Evolutionary conservation across 192 early-diverging fungal genomes (phyloP).

Genomic region (Gonapodya sp.): DNA sequence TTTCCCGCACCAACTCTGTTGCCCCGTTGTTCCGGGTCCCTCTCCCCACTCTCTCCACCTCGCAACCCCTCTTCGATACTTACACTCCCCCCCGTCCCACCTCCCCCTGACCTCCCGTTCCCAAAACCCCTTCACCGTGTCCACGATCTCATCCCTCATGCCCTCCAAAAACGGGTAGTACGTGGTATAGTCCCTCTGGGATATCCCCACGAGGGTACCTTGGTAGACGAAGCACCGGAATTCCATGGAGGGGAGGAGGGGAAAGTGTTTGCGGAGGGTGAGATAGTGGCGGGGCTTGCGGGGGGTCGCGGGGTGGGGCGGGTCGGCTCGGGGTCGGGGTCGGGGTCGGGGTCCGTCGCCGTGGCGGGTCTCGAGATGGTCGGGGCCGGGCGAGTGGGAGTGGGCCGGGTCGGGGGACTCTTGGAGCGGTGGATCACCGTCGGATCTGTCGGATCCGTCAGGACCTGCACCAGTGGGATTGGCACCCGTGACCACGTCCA

Average conservation of each 20-base stretch:
- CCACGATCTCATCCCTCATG: not conserved
- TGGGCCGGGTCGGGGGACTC: too few species aligned
- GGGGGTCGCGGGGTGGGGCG: constrained; percentile 28
- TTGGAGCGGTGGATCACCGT: too few species aligned
- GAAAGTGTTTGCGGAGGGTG: constrained; percentile 80
- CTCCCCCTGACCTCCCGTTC: not conserved
- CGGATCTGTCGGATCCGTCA: too few species aligned
- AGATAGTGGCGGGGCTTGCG: constrained; percentile 31
- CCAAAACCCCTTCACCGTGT: not conserved
- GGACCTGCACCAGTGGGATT: too few species aligned
- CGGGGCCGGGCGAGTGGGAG: too few species aligned
- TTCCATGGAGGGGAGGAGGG: constrained; percentile 77
- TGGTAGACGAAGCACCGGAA: constrained; percentile 89
- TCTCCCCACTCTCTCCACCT: too few species aligned
- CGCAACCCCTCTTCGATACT: too few species aligned
- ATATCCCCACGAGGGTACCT: constrained; percentile 48
- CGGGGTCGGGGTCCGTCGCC: not conserved
- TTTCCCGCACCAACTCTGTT: too few species aligned
- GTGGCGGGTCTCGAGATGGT: not conserved
- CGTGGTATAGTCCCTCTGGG: constrained; percentile 8
- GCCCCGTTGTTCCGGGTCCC: too few species aligned
- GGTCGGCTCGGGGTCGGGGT: constrained; percentile 5
- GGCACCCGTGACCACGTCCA: too few species aligned
- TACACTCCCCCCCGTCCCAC: not conserved
- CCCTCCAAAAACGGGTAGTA: constrained; percentile 4